These are phyloP conservation scores for Xylariales sp. DNA, from an alignment of 2,329 filamentous ascomycete genomes.

Conservation along the genomic window DNA sequence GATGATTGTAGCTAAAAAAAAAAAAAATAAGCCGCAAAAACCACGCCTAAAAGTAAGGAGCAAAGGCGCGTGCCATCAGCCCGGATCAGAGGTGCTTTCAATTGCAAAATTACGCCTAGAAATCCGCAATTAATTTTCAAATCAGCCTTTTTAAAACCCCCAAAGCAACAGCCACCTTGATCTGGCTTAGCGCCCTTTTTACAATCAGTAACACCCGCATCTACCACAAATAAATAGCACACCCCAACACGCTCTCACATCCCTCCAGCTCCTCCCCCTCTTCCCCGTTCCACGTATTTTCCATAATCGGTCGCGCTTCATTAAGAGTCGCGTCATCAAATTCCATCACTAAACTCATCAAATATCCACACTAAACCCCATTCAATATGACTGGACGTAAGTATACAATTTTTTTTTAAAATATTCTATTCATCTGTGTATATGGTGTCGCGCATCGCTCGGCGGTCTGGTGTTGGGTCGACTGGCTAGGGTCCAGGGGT, in stretches of 20 bases:
- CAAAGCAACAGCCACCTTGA: slow-evolving; percentile 3
- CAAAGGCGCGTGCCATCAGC: slow-evolving; percentile 1
- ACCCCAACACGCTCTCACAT: slow-evolving; percentile 13
- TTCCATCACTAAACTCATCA: slow-evolving; percentile 22
- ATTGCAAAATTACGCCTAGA: slow-evolving; percentile 1
- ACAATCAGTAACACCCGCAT: slow-evolving; percentile 10
- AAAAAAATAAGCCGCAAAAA: slow-evolving; percentile 1
- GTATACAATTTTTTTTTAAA: no score
- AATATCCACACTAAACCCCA: slow-evolving; percentile 20
- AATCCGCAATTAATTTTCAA: background rate
- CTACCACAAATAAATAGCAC: slow-evolving; percentile 14
- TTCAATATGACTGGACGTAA: slow-evolving; percentile 71
- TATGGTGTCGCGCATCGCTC: slow-evolving; percentile 10
- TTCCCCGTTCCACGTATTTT: no score
- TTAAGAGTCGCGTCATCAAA: slow-evolving; percentile 22
- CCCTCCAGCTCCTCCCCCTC: slow-evolving; percentile 15
- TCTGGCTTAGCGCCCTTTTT: slow-evolving; percentile 1
- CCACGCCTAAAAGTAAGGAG: background rate
- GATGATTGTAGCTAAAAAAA: background rate
- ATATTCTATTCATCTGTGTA: slow-evolving; percentile 10
- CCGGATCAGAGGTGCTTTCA: slow-evolving; percentile 4
- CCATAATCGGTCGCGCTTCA: slow-evolving; percentile 6
- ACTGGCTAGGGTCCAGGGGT: background rate
- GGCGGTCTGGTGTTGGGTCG: slow-evolving; percentile 10
- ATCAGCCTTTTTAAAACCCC: background rate